phyloP scores from a whole-genome alignment of 2,329 filamentous ascomycete genomes.

The Cladosporium oxysporum region DNA sequence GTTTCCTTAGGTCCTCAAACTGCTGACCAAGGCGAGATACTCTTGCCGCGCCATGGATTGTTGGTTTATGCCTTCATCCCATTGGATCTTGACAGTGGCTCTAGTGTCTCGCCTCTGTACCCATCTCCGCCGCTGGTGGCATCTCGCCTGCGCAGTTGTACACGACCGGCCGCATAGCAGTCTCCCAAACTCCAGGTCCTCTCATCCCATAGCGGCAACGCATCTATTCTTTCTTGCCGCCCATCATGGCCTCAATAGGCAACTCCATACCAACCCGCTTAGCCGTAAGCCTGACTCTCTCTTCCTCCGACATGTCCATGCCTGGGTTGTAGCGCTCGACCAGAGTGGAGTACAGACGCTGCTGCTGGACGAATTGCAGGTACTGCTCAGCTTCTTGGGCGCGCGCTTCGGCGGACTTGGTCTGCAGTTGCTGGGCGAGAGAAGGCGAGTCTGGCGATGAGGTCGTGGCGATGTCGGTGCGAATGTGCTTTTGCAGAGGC shows the following conservation, averaged over 20 bases:
- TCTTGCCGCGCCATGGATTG: too few relatives aligned
- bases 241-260: slow-evolving; percentile 57
- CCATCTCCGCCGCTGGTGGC: background rate
- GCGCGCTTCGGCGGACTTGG: slow-evolving; percentile 27
- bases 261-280: slow-evolving; percentile 88
- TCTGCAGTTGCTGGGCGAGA: slow-evolving; percentile 12
- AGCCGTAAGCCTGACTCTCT: slow-evolving; percentile 80
- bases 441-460: slow-evolving; percentile 41
- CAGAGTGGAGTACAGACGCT: slow-evolving; percentile 77
- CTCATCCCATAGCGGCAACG: background rate
- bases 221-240: background rate
- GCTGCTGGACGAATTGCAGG: slow-evolving; percentile 77
- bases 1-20: background rate
- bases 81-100: background rate
- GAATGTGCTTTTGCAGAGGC: slow-evolving; percentile 69
- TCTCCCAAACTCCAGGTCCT: background rate
- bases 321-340: slow-evolving; percentile 93
- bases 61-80: background rate
- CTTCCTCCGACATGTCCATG: slow-evolving; percentile 81
- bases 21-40: background rate
- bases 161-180: background rate
- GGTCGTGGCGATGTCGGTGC: slow-evolving; percentile 57
- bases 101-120: background rate
- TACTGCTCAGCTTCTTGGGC: slow-evolving; percentile 71
- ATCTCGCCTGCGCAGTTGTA: background rate